A percentile compares a stretch with the other conserved stretches of the same genome.
These are phyloP conservation scores for Colletotrichum sp. DNA, from an alignment of 2,329 filamentous ascomycete species.

Conservation along the genomic window DNA sequence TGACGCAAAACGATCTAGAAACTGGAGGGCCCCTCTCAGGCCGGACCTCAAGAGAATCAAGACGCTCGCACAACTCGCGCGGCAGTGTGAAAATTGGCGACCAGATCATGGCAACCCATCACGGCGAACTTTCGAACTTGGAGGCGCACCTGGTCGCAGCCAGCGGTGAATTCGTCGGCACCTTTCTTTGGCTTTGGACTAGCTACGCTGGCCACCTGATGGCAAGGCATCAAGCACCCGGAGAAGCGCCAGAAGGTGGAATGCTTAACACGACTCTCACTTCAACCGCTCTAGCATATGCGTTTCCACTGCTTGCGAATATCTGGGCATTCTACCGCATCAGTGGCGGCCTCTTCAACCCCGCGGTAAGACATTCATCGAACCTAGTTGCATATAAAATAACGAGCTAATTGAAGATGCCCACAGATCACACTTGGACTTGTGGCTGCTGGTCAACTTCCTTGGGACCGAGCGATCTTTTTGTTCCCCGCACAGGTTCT, in stretches of 20 bases:
- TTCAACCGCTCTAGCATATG: constrained; percentile 57
- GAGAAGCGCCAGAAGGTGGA: constrained; percentile 32
- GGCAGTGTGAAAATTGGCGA: not conserved
- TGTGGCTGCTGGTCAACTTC: constrained; percentile 61
- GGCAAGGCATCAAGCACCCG: constrained; percentile 20
- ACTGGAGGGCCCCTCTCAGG: not conserved
- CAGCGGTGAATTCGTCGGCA: constrained; percentile 56
- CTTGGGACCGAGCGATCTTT: constrained; percentile 53
- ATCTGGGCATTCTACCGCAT: constrained; percentile 65
- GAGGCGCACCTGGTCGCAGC: constrained; percentile 38
- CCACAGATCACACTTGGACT: constrained; percentile 59
- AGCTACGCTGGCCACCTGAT: constrained; percentile 44
- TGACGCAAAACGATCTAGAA: not conserved
- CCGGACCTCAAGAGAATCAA: not conserved
- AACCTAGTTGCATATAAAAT: accelerated
- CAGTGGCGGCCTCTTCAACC: constrained; percentile 56
- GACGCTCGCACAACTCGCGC: not conserved
- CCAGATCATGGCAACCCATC: not conserved
- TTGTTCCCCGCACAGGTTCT: constrained; percentile 63
- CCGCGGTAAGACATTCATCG: constrained; percentile 18
- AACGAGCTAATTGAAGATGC: not conserved
- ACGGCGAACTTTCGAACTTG: not conserved
- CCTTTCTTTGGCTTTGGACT: constrained; percentile 56
- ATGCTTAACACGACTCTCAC: constrained; percentile 34
- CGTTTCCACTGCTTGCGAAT: constrained; percentile 52